A percentile compares a stretch with the other conserved stretches of the same genome.
These are phyloP conservation scores for Amanita rimosa DNA, from an alignment of 768 basidiomycete genomes.

Conservation along the genomic window DNA sequence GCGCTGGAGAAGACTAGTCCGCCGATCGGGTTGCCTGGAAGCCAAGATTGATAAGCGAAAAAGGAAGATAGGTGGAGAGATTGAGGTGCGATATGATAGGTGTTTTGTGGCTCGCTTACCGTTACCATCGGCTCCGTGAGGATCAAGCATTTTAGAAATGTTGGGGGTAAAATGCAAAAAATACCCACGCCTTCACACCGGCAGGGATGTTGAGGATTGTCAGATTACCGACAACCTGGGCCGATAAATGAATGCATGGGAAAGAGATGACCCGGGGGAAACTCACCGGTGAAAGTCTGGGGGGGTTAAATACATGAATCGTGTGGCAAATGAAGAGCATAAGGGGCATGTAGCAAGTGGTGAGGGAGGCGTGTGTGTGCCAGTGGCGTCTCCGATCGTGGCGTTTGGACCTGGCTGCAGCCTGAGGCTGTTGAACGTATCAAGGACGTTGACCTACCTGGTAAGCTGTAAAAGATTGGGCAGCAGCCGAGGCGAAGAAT, in stretches of 20 bases:
- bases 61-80: not conserved
- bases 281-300: slow-evolving; percentile 57
- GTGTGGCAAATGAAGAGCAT: slow-evolving; percentile 6
- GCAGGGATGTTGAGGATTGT: slow-evolving; percentile 52
- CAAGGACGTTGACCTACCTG: no score
- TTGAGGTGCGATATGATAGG: not conserved
- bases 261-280: slow-evolving; percentile 6
- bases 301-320: no score
- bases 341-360: slow-evolving; percentile 7
- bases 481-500: slow-evolving; percentile 3
- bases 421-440: no score
- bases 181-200: slow-evolving; percentile 37
- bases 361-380: not conserved
- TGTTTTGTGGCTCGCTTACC: slow-evolving; percentile 17
- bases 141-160: slow-evolving; percentile 35
- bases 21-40: slow-evolving; percentile 42
- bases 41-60: not conserved
- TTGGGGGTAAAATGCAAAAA: no score
- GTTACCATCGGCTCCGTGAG: slow-evolving; percentile 52
- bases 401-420: slow-evolving; percentile 30
- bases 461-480: slow-evolving; percentile 10
- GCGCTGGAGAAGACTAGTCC: slow-evolving; percentile 64
- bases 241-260: slow-evolving; percentile 18
- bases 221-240: slow-evolving; percentile 50
- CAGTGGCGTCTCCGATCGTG: slow-evolving; percentile 32